Evolutionary conservation across 164 flowering plant species (phyloP).

Genomic region (Umbilicus rupestris): DNA sequence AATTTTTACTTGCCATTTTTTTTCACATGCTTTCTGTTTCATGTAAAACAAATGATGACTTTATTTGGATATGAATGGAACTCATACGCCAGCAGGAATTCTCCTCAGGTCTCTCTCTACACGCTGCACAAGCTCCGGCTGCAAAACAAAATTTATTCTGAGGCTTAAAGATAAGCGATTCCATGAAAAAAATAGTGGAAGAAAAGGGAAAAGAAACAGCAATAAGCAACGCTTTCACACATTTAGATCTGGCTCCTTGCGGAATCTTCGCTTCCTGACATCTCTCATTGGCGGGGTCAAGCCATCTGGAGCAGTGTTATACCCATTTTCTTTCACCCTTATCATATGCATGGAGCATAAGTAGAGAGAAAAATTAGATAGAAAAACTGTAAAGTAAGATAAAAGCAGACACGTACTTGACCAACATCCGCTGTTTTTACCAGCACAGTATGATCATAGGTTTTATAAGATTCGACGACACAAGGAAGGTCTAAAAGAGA

Average conservation of each 20-base stretch:
- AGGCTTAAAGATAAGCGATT: not conserved
- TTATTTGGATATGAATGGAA: not conserved
- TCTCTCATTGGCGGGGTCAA: conserved; percentile 98
- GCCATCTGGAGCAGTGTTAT: conserved; percentile 62
- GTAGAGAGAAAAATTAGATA: not conserved
- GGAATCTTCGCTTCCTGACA: conserved; percentile 85
- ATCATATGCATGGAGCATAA: conserved; percentile 46
- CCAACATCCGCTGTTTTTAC: conserved; percentile 88
- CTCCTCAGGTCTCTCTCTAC: conserved; percentile 76
- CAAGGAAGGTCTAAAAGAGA: conserved; percentile 87
- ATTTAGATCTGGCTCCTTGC: conserved; percentile 90
- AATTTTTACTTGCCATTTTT: not conserved
- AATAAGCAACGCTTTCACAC: conserved; percentile 22
- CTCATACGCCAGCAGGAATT: conserved; percentile 67
- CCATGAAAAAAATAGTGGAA: conserved; percentile 4
- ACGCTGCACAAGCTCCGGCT: conserved; percentile 92
- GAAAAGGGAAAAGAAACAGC: not conserved
- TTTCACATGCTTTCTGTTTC: not conserved
- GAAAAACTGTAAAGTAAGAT: not conserved
- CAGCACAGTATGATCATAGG: conserved; percentile 81
- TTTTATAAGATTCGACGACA: conserved; percentile 85
- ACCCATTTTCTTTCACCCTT: conserved; percentile 77
- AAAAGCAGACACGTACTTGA: conserved; percentile 36
- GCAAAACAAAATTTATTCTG: conserved; percentile 16
- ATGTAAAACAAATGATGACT: not conserved